A percentile compares a stretch with the other conserved stretches of the same genome.
These are phyloP conservation scores for Echinochloa phyllopogon DNA, from an alignment of 176 grass and related monocot genomes.

Conservation along the genomic window DNA sequence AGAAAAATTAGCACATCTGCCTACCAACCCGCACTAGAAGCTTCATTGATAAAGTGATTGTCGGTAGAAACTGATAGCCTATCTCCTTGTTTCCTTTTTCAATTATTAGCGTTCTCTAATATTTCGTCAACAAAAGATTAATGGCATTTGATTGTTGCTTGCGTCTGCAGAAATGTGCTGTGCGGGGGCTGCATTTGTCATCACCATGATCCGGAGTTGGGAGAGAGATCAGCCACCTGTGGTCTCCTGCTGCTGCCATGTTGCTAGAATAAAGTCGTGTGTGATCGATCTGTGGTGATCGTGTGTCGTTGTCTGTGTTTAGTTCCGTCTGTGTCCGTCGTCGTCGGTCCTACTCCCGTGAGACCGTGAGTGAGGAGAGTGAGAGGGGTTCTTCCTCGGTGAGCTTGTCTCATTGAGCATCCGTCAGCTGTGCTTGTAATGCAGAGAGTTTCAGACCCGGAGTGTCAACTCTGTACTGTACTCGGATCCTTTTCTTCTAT, in stretches of 20 bases:
- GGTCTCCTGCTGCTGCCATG: constrained; percentile 27
- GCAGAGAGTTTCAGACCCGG: neutral
- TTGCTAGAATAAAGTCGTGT: constrained; percentile 50
- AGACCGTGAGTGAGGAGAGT: neutral
- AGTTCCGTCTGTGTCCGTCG: neutral
- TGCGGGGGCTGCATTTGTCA: constrained; percentile 36
- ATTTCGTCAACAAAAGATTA: neutral
- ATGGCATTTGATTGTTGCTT: constrained; percentile 14
- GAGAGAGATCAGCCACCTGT: constrained; percentile 24
- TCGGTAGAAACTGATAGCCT: neutral
- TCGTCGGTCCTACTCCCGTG: constrained; percentile 26
- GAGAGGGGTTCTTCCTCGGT: neutral
- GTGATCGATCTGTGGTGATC: constrained; percentile 40
- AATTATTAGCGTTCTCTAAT: neutral
- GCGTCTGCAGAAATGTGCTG: constrained; percentile 42
- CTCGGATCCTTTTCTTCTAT: constrained; percentile 8
- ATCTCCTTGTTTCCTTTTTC: neutral
- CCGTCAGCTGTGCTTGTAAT: constrained; percentile 1
- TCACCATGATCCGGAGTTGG: constrained; percentile 35
- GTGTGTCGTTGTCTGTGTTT: constrained; percentile 22
- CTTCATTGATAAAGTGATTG: constrained; percentile 8
- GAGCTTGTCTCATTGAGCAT: constrained; percentile 31
- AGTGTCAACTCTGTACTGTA: neutral
- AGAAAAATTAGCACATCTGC: constrained; percentile 4
- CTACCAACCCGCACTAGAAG: constrained; percentile 5